A percentile compares a stretch with the other conserved stretches of the same genome.
Conservation (phyloP, 2,329 filamentous ascomycete genomes). For the Fusarium sp. region DNA sequence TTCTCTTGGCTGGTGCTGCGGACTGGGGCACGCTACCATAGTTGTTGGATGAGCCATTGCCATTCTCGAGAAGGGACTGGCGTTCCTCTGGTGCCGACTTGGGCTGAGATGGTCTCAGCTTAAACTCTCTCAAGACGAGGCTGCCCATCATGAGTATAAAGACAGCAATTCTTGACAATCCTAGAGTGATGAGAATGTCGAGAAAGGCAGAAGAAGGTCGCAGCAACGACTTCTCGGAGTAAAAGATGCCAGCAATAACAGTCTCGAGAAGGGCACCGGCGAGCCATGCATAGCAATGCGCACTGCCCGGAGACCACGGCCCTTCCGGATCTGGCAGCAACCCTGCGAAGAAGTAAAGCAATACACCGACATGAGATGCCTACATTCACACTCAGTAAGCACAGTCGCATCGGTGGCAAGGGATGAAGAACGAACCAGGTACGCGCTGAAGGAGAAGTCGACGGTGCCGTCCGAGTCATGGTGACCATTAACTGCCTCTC, state of each 20-base stretch:
- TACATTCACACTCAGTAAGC: constrained; percentile 19
- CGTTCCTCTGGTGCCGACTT: constrained; percentile 51
- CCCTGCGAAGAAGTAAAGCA: constrained; percentile 57
- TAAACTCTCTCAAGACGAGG: constrained; percentile 48
- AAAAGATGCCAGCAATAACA: constrained; percentile 52
- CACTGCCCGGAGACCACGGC: constrained; percentile 54
- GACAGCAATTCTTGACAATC: constrained; percentile 47
- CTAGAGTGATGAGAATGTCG: constrained; percentile 47
- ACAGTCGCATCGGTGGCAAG: neutral
- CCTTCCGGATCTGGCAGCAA: constrained; percentile 58
- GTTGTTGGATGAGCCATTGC: constrained; percentile 44
- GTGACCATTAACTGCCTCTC: constrained; percentile 47
- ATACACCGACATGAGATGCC: constrained; percentile 55
- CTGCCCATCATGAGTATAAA: constrained; percentile 51
- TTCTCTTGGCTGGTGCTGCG: constrained; percentile 36
- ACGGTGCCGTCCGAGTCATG: constrained; percentile 40
- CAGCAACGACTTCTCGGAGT: constrained; percentile 45
- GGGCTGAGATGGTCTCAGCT: constrained; percentile 41
- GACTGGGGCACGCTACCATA: constrained; percentile 44
- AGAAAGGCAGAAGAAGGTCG: constrained; percentile 46
- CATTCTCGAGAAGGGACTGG: constrained; percentile 55
- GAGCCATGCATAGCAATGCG: constrained; percentile 55
- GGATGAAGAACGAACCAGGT: constrained; percentile 46
- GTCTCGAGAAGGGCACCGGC: constrained; percentile 50
- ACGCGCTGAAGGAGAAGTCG: constrained; percentile 56